These are phyloP conservation scores for Platanus orientalis DNA, from an alignment of 164 flowering plant species.

Conservation along the genomic window DNA sequence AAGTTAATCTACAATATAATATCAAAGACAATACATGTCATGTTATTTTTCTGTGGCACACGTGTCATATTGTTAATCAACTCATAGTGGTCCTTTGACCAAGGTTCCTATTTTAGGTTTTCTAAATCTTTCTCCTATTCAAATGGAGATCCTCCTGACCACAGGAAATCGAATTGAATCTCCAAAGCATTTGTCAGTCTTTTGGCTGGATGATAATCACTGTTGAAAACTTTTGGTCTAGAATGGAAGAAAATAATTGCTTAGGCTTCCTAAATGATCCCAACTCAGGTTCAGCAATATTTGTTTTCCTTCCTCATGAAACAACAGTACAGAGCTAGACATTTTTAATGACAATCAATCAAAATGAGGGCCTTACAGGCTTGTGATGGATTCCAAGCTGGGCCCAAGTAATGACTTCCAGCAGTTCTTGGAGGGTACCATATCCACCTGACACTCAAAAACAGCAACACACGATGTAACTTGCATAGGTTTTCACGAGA, in stretches of 20 bases:
- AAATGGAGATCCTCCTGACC: slow-evolving; percentile 21
- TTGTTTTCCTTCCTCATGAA: too few relatives aligned
- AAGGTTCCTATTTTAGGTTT: neutral
- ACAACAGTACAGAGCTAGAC: too few relatives aligned
- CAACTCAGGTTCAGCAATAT: too few relatives aligned
- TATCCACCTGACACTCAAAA: slow-evolving; percentile 64
- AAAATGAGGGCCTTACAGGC: slow-evolving; percentile 48
- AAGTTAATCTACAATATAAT: slow-evolving; percentile 1
- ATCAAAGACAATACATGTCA: neutral
- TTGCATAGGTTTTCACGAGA: neutral
- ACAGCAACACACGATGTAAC: neutral
- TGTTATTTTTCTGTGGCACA: too few relatives aligned
- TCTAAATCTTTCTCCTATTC: slow-evolving; percentile 20
- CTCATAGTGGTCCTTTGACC: slow-evolving; percentile 9
- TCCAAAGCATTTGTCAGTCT: slow-evolving; percentile 5
- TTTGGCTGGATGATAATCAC: too few relatives aligned
- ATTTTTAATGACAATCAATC: too few relatives aligned
- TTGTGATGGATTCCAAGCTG: slow-evolving; percentile 90
- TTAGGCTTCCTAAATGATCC: too few relatives aligned
- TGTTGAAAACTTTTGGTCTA: too few relatives aligned
- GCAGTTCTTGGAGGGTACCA: slow-evolving; percentile 88
- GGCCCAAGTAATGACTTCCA: slow-evolving; percentile 94
- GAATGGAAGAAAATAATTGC: too few relatives aligned
- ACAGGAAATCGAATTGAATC: neutral
- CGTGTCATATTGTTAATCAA: slow-evolving; percentile 1